Conservation (phyloP, 2,329 filamentous ascomycete species). For the Colletotrichum gloeosporioides region DNA sequence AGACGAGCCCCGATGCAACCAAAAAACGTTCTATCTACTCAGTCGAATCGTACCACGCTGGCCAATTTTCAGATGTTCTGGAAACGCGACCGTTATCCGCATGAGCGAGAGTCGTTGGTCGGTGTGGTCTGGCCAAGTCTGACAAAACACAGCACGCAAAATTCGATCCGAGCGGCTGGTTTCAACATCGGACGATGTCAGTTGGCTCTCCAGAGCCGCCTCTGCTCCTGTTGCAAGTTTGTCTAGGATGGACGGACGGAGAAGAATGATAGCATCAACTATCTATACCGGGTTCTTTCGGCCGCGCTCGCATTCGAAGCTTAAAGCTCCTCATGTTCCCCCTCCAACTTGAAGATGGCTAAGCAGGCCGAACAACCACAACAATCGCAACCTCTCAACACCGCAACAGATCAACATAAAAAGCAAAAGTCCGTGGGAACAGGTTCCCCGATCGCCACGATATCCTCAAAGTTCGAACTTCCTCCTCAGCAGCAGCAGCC, state of each 20-base stretch:
- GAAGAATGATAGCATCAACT: not conserved
- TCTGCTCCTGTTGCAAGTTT: not conserved
- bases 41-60: conserved; percentile 14
- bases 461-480: not conserved
- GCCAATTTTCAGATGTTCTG: conserved; percentile 11
- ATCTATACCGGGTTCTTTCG: conserved; percentile 6
- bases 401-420: not conserved
- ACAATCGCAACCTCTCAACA: not conserved
- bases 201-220: not conserved
- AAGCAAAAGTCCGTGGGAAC: not conserved
- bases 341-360: conserved; percentile 5
- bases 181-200: conserved; percentile 18
- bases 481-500: not conserved
- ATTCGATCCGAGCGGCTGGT: conserved; percentile 17
- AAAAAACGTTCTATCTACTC: conserved; percentile 17
- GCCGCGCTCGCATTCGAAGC: not conserved
- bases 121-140: not conserved
- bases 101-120: not conserved
- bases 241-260: not conserved
- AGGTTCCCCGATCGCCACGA: conserved; percentile 5
- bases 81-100: not conserved
- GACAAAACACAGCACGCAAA: not conserved
- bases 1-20: not conserved
- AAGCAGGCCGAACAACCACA: not conserved
- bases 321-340: conserved; percentile 19